Base-by-base conservation (phyloP, 225 moss, liverwort and hornwort species). In the Takakia lepidozioides region DNA sequence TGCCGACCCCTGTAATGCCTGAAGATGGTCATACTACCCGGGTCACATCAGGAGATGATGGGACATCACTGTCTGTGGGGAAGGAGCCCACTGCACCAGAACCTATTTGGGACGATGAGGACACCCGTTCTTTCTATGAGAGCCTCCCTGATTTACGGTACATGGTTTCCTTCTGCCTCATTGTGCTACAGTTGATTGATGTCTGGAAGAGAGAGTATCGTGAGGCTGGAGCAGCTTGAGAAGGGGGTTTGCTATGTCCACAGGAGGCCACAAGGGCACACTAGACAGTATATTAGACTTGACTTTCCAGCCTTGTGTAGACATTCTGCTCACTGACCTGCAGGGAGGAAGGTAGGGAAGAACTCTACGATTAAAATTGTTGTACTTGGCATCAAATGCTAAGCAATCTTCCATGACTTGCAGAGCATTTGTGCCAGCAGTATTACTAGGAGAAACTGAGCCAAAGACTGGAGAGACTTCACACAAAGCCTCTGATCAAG, bases 61-160 rank as follows among this genome's bases (percentile, higher is more conserved):
- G 75, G 45, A 54, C 61, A 38, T 75, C 61, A 8, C 63, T 80
- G 49, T 52, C 59, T 25, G 58, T 64, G 43, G 85, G 80, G 50
- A 98, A 98, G 65, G 98, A 98, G 39, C 53, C 69, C 43, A 65
- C 75, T 55, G 60, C 72, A 63, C 76, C 87, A 29, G 98, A 98
- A 66, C 91, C 87, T 55, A 80, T 98, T 56, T 98, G 98, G 98
- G 98, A 98, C 66, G 98, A 98, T 55, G 98, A 98, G 64, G 98
- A 98, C 66, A 98, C 98, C 9, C 82, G 87, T 42, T 98, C 98
- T 30, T 98, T 91, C 47, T 98, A 98, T 60, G 98, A 91, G 60
- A 78, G 81, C 60, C 66, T 98, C 49, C 91, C 91, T 19, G 98
- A 98, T 57, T 66, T 98, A 39, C 69, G 95, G 82, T 87, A 36